A percentile compares a stretch with the other conserved stretches of the same genome.
Evolutionary conservation across 768 basidiomycete species (phyloP).

Genomic region (Podaxis mareebaensis): DNA sequence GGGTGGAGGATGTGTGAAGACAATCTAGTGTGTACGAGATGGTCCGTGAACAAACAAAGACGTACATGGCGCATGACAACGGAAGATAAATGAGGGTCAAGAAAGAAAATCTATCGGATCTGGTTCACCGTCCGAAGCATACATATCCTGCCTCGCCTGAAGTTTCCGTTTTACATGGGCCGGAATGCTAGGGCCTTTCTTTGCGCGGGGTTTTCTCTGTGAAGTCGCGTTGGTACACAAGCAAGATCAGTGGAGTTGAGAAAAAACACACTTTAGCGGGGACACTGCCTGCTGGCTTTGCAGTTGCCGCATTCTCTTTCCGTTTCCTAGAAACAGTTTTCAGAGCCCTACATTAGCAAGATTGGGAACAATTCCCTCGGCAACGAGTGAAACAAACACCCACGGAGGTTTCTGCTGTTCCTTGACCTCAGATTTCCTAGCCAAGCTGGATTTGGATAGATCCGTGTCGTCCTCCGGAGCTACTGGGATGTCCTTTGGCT

Average conservation of each 20-base stretch:
- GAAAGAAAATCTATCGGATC: slow-evolving; percentile 50
- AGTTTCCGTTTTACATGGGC: slow-evolving; percentile 3
- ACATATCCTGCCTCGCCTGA: neutral
- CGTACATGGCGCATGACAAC: neutral
- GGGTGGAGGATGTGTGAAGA: neutral
- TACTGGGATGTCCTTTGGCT: neutral
- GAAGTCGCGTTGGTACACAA: neutral
- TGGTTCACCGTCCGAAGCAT: slow-evolving; percentile 34
- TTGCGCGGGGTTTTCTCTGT: neutral
- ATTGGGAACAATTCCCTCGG: neutral
- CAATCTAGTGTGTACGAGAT: neutral
- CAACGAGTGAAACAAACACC: neutral
- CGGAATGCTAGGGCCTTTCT: neutral
- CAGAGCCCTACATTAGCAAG: neutral
- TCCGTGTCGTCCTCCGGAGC: neutral
- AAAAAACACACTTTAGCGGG: slow-evolving; percentile 4
- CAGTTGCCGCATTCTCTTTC: slow-evolving; percentile 33
- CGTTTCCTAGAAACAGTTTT: slow-evolving; percentile 27
- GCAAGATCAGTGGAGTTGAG: neutral
- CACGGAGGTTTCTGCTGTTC: slow-evolving; percentile 2
- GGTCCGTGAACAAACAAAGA: neutral
- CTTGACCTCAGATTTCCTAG: slow-evolving; percentile 18
- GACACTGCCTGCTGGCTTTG: neutral
- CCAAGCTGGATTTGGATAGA: neutral
- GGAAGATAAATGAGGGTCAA: slow-evolving; percentile 22